These are phyloP conservation scores for Amphichorda felina DNA, from an alignment of 2,329 filamentous ascomycete genomes.

Conservation along the genomic window DNA sequence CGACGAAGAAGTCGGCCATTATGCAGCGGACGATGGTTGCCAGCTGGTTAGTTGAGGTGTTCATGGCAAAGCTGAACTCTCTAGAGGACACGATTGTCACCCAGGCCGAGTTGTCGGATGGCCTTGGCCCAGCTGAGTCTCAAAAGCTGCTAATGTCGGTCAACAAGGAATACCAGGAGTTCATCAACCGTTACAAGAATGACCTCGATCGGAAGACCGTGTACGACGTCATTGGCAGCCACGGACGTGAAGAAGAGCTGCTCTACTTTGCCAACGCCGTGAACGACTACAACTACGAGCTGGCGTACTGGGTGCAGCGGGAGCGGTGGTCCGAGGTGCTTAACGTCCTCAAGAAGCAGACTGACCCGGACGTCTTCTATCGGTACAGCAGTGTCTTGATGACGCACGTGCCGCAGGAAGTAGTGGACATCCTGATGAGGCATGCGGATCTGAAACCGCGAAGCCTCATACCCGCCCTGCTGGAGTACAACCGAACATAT, in stretches of 20 bases:
- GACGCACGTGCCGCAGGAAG: conserved; percentile 70
- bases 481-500: conserved; percentile 82
- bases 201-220: conserved; percentile 86
- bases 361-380: conserved; percentile 86
- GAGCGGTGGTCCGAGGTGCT: conserved; percentile 86
- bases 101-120: conserved; percentile 68
- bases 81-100: conserved; percentile 91
- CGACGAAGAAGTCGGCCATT: conserved; percentile 66
- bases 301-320: conserved; percentile 94
- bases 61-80: conserved; percentile 93
- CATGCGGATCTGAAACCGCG: conserved; percentile 76
- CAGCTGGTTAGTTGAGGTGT: conserved; percentile 89
- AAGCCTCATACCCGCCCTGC: conserved; percentile 80
- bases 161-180: conserved; percentile 75
- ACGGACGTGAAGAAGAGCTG: conserved; percentile 86
- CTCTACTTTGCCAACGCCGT: conserved; percentile 81
- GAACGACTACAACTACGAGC: conserved; percentile 87
- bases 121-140: conserved; percentile 57
- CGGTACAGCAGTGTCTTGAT: conserved; percentile 95
- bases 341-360: conserved; percentile 84
- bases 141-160: conserved; percentile 59
- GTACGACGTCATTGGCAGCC: conserved; percentile 92
- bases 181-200: conserved; percentile 70
- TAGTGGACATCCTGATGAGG: conserved; percentile 93
- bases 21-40: conserved; percentile 97